Conservation (phyloP, 108 stramenopile species). For the Conticribra weissflogii region DNA sequence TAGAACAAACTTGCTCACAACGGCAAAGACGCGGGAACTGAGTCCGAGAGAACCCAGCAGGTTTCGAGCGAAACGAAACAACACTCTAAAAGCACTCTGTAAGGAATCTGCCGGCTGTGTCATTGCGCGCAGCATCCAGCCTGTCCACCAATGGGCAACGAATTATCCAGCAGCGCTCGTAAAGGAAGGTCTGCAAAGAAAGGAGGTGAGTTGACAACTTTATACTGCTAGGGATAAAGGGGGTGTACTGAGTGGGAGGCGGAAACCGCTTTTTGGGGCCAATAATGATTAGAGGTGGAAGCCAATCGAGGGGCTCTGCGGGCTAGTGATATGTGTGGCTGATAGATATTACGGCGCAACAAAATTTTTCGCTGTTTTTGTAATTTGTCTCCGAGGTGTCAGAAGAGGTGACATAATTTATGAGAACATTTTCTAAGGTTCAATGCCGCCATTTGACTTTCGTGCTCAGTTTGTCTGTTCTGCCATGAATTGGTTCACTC, state of each 20-base stretch:
- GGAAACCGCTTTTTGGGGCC: background rate
- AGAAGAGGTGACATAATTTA: background rate
- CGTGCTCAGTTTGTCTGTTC: background rate
- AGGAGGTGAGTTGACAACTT: constrained; percentile 16
- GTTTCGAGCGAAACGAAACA: too few relatives aligned
- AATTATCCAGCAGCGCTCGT: constrained; percentile 1
- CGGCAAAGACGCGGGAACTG: too few relatives aligned
- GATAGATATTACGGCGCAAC: too few relatives aligned
- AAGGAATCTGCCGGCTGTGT: too few relatives aligned
- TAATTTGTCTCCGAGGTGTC: too few relatives aligned
- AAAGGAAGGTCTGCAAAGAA: constrained; percentile 12
- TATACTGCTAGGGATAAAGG: background rate
- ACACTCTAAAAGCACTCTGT: too few relatives aligned
- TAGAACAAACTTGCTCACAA: too few relatives aligned
- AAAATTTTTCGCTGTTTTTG: too few relatives aligned
- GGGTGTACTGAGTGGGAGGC: background rate
- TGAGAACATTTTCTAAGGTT: background rate
- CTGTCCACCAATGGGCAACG: constrained; percentile 21
- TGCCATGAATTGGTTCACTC: background rate
- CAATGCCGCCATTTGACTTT: background rate
- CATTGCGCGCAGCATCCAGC: background rate
- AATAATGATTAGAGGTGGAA: too few relatives aligned
- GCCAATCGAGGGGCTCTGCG: too few relatives aligned
- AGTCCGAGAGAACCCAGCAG: too few relatives aligned
- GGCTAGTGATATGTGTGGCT: too few relatives aligned